Evolutionary conservation across 352 stramenopile species (phyloP).

Genomic region (Hyaloperonospora brassicae): DNA sequence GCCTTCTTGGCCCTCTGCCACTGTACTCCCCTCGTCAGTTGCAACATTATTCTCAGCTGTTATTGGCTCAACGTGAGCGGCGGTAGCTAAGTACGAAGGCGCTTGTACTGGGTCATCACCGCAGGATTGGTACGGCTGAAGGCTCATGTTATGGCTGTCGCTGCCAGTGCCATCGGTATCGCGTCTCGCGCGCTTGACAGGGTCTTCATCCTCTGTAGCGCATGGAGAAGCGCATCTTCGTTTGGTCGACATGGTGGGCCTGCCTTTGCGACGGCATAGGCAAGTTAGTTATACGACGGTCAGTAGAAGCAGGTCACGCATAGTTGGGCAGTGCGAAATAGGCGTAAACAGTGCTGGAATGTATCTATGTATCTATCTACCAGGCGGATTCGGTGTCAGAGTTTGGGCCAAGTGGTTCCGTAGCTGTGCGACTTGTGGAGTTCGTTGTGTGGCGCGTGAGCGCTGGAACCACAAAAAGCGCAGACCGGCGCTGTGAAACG

Average conservation of each 20-base stretch:
- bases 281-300: neutral
- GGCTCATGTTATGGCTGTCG: too few species aligned
- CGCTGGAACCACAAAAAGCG: slow-evolving; percentile 28
- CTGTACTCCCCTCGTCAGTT: slow-evolving; percentile 5
- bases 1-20: neutral
- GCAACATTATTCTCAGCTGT: neutral
- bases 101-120: neutral
- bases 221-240: too few species aligned
- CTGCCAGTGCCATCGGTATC: too few species aligned
- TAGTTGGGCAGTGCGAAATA: neutral
- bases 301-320: neutral
- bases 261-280: too few species aligned
- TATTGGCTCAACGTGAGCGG: neutral
- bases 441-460: slow-evolving; percentile 13
- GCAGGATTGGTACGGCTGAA: neutral
- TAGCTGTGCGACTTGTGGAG: slow-evolving; percentile 19
- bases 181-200: neutral
- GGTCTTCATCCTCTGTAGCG: neutral
- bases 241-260: too few species aligned
- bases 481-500: too few species aligned
- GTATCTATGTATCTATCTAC: slow-evolving; percentile 7
- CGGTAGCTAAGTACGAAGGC: slow-evolving; percentile 2
- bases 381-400: slow-evolving; percentile 26
- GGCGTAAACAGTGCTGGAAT: neutral
- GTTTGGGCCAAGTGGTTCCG: slow-evolving; percentile 19